These are phyloP conservation scores for Helotiales sp. DNA, from an alignment of 2,329 filamentous ascomycete species.

Conservation along the genomic window DNA sequence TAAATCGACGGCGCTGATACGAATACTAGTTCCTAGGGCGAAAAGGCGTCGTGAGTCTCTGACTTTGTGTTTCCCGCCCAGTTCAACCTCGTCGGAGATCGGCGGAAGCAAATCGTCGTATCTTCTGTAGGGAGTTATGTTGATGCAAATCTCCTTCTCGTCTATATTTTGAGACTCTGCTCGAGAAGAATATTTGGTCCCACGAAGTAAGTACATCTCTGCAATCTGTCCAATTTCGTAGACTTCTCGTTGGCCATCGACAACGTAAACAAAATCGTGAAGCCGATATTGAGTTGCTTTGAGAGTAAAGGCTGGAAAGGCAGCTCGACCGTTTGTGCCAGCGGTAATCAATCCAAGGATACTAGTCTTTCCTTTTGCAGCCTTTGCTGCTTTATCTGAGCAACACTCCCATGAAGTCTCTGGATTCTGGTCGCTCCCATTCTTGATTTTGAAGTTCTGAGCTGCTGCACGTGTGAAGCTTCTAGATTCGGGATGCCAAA, in stretches of 20 bases:
- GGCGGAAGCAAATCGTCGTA: slow-evolving; percentile 13
- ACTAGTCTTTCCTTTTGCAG: neutral
- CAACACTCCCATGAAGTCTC: neutral
- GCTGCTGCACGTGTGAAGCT: slow-evolving; percentile 13
- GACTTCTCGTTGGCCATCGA: neutral
- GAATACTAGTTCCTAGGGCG: neutral
- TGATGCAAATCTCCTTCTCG: neutral
- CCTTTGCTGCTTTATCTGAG: neutral
- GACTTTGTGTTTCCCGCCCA: neutral
- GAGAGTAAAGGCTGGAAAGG: neutral
- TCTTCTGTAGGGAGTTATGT: slow-evolving; percentile 12
- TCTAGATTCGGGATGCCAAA: slow-evolving; percentile 4
- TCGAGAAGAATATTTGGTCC: neutral
- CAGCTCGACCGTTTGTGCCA: neutral
- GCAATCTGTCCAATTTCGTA: slow-evolving; percentile 30
- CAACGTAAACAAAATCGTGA: slow-evolving; percentile 29
- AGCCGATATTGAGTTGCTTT: slow-evolving; percentile 2
- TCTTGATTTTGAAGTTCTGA: no score
- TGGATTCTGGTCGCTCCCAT: neutral
- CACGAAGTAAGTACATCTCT: neutral
- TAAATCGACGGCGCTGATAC: neutral
- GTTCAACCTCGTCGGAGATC: neutral
- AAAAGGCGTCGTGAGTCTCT: slow-evolving; percentile 29
- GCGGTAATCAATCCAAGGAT: neutral
- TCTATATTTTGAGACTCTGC: neutral